Evolutionary conservation across 2,329 filamentous ascomycete species (phyloP).

Genomic region (Phialocephala subalpina): DNA sequence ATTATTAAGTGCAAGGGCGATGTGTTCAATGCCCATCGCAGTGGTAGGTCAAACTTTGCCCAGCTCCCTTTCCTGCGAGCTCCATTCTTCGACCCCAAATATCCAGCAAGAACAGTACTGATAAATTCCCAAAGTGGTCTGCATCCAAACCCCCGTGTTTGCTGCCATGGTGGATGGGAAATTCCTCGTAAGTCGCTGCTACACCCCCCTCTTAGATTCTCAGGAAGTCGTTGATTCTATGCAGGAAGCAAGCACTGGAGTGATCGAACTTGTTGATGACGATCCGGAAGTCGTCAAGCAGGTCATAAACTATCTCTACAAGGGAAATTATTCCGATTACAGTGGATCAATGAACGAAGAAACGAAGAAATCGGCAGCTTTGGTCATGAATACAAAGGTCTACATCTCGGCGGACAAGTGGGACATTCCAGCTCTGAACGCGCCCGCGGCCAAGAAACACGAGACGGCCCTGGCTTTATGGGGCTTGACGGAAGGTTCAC

Average conservation of each 20-base stretch:
- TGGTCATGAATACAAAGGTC: slow-evolving; percentile 13
- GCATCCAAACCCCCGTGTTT: slow-evolving; percentile 32
- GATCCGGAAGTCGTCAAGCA: slow-evolving; percentile 75
- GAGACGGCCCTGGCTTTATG: background rate
- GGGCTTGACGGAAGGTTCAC: background rate
- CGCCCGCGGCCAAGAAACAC: slow-evolving; percentile 27
- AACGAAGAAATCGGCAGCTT: too few species aligned
- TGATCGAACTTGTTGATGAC: slow-evolving; percentile 68
- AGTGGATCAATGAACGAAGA: too few species aligned
- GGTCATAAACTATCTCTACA: slow-evolving; percentile 81
- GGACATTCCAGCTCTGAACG: slow-evolving; percentile 29
- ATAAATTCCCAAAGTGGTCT: slow-evolving; percentile 22
- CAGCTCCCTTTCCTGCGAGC: too few species aligned
- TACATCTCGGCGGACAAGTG: slow-evolving; percentile 36
- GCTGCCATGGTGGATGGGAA: slow-evolving; percentile 30
- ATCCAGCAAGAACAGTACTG: too few species aligned
- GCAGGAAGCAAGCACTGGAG: slow-evolving; percentile 22
- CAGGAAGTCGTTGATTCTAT: background rate
- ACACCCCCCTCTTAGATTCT: too few species aligned
- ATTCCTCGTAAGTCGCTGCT: slow-evolving; percentile 23
- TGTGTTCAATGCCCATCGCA: slow-evolving; percentile 32
- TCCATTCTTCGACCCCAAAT: too few species aligned
- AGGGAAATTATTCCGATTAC: slow-evolving; percentile 2
- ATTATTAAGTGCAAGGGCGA: slow-evolving; percentile 28
- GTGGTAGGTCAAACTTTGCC: background rate